Base-by-base conservation (phyloP, 2,329 filamentous ascomycete species). In the Phialemoniopsis sp. region DNA sequence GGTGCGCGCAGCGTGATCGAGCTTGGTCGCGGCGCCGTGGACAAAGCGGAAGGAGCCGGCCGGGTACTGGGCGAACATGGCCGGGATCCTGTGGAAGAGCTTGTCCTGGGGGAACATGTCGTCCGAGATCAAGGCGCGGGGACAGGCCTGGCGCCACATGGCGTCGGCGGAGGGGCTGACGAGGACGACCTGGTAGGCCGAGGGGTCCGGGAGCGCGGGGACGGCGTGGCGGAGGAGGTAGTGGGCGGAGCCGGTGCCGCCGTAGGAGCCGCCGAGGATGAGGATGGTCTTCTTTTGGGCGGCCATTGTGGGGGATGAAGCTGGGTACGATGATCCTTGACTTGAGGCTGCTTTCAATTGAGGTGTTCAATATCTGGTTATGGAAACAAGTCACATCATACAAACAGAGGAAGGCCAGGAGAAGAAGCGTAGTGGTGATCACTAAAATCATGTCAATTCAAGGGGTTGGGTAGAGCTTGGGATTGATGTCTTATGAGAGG, bases 191-290 rank as follows among this genome's bases (percentile, higher is more conserved):
- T 64, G 57, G 46, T 70, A 71, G 0, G 50, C 41, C 0, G 50
- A 37, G 17, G 58, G 55, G n/a, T 58, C 49, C 2, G 63, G 55
- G 1, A 64, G 46, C 38, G 57, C 45, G 1, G 74, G 70, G 9
- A 78, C 34, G 17, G 62, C 61, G 57, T 80, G 72, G 43, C 70
- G 70, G 19, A 76, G 66, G 19, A 76, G 57, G 46, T 75, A 73
- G 46, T 80, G 76, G 21, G 74, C 69, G 17, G 76, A 53, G 38
- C 69, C 67, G 34, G 79, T 60, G 41, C 75, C 76, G 37, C 63
- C 74, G 32, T 70, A 71, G 37, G 74, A 69, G 43, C 72, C 76
- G 31, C 76, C 76, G 14, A 79, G 58, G 34, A 80, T 59, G 8
- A 79, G 64, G 30, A 80, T 63, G 5, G 70, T 78, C 50, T 73